Evolutionary conservation across 2,329 filamentous ascomycete species (phyloP), one percentile per base, ranked within the genome.

Genomic region (Elsinoe fawcettii): DNA sequence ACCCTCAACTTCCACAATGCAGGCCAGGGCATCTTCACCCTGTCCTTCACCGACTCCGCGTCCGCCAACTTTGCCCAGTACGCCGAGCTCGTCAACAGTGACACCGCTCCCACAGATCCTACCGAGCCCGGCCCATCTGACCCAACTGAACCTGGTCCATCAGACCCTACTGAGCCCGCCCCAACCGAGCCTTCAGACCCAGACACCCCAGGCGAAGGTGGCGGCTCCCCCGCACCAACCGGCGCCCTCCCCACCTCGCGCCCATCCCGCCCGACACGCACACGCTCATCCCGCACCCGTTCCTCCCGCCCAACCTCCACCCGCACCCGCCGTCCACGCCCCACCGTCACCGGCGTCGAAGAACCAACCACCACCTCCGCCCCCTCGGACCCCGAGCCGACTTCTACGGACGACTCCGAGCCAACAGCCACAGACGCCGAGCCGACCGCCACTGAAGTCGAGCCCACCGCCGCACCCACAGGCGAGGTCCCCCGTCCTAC

Each of bases 1-100:
- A 43, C 56, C 41, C 34, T 59, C 47, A 32, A 57, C 58, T 32
- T 55, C 56, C 49, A 44, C 58, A 41, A 57, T 16, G 25, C 49
- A 34, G 23, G 34, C 39, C 16, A 59, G 43, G 49, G 23, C 18
- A 20, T 46, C 39, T 49, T 57, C 55, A 8, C 51, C 58, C 49
- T 53, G 5, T 53, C 49, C 11, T 37, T 53, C 49, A 32, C 49
- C 16, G 49, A 53, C 49, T 27, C 49, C 7, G 25, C 34, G 32
- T 53, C 49, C 18, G 49, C 49, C 49, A 9, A 39, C 20, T 53
- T 53, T 18, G 49, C 30, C 30, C n/a, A 39, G 14, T 53, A 34
- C 16, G 49, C 49, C 34, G n/a, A 18, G 8, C 49, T 53, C 16
- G 49, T 27, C n/a, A 23, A 23, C 9, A 39, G 32, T 11, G 49